A percentile compares a stretch with the other conserved stretches of the same genome.
Evolutionary conservation across 306 rosid genomes (phyloP).

Genomic region (Myrica gale): DNA sequence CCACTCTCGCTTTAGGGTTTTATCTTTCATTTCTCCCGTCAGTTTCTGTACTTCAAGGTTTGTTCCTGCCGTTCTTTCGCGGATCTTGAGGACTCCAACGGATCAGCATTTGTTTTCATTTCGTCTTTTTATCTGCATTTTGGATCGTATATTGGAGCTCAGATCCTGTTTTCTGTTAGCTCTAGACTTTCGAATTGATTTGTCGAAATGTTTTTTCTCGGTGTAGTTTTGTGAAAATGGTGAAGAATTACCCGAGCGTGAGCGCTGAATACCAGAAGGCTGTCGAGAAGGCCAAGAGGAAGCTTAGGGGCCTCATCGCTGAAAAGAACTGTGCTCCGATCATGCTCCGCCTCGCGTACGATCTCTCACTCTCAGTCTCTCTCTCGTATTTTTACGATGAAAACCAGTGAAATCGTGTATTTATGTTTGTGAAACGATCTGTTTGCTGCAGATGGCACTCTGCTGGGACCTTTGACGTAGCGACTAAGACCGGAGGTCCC

Average conservation of each 20-base stretch:
- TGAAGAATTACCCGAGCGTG: conserved; percentile 78
- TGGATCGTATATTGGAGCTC: background rate
- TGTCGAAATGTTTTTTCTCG: background rate
- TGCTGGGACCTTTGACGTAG: conserved; percentile 78
- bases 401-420: background rate
- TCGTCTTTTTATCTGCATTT: background rate
- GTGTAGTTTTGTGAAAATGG: conserved; percentile 48
- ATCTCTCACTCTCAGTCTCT: background rate
- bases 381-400: background rate
- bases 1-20: conserved; percentile 25
- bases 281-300: conserved; percentile 80
- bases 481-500: conserved; percentile 82
- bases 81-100: background rate
- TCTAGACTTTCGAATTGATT: background rate
- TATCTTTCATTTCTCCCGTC: background rate
- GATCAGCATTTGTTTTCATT: background rate
- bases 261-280: conserved; percentile 73
- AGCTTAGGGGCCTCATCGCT: conserved; percentile 87
- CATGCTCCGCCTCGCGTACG: conserved; percentile 87
- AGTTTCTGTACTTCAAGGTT: conserved; percentile 22
- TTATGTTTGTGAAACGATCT: background rate
- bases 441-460: conserved; percentile 80
- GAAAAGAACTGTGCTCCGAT: conserved; percentile 91
- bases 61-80: background rate
- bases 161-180: background rate